Evolutionary conservation across 2,329 filamentous ascomycete genomes (phyloP).

Genomic region (Teratosphaeria viscida): DNA sequence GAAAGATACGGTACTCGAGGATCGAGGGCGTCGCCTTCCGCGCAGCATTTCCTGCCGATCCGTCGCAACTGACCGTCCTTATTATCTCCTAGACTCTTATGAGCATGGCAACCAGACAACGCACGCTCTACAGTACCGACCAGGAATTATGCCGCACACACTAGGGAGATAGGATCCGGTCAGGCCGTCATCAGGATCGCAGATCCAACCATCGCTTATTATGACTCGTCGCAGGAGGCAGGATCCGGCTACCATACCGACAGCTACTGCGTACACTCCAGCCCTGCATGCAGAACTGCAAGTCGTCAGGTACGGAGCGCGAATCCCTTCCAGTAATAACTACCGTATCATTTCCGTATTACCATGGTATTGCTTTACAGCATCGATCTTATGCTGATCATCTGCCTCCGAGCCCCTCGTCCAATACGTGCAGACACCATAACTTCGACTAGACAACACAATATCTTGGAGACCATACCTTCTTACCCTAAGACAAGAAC

Average conservation of each 20-base stretch:
- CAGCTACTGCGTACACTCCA: too few species aligned
- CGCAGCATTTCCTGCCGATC: too few species aligned
- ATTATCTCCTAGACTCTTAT: background rate
- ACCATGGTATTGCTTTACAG: too few species aligned
- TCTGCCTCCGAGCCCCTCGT: too few species aligned
- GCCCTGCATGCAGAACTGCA: too few species aligned
- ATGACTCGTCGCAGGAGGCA: background rate
- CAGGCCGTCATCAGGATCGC: background rate
- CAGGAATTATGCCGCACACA: background rate
- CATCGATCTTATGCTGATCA: too few species aligned
- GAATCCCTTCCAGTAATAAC: too few species aligned
- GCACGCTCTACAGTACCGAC: background rate
- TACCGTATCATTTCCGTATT: too few species aligned
- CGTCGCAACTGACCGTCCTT: background rate
- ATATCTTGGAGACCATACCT: background rate
- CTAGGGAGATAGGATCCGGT: background rate
- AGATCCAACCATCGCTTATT: background rate
- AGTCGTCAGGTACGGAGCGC: too few species aligned
- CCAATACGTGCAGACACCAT: background rate
- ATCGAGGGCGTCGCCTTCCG: too few species aligned
- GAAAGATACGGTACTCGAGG: too few species aligned
- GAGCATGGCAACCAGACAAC: background rate
- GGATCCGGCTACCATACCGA: background rate
- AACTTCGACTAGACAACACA: background rate
- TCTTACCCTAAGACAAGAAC: background rate